These are phyloP conservation scores for Rhizoclosmatium sp. DNA, from an alignment of 192 early-diverging fungal species.

Conservation along the genomic window DNA sequence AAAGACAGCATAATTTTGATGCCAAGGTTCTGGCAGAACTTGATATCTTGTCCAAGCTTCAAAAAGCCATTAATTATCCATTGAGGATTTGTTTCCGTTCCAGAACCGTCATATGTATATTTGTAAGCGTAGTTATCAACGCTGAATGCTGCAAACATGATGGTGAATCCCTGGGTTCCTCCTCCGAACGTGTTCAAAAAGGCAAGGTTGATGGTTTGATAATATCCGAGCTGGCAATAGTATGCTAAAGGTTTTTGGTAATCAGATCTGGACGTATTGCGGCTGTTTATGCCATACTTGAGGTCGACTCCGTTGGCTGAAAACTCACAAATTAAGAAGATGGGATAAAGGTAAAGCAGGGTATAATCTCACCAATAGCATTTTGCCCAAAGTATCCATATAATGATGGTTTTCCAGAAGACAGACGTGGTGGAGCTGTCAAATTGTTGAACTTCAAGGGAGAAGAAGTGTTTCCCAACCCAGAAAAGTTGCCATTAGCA, in stretches of 20 bases:
- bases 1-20: conserved; percentile 16
- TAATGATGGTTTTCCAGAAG: background rate
- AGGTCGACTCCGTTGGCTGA: background rate
- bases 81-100: background rate
- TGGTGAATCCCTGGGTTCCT: background rate
- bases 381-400: conserved; percentile 5
- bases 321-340: too few relatives aligned
- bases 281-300: background rate
- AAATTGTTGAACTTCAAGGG: too few relatives aligned
- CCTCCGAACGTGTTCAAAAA: conserved; percentile 1
- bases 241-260: background rate
- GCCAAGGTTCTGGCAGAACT: background rate
- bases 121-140: background rate
- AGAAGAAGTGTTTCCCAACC: too few relatives aligned
- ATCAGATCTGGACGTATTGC: background rate
- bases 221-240: conserved; percentile 14
- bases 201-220: conserved; percentile 7
- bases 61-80: background rate
- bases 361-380: background rate
- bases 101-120: conserved; percentile 5
- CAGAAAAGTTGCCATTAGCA: too few relatives aligned
- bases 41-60: background rate
- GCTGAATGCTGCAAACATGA: conserved; percentile 6
- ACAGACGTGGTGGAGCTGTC: too few relatives aligned
- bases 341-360: too few relatives aligned